Percentiles rank a stretch among this genome's conserved stretches.
Conservation (phyloP, 306 rosid species). For the Prunus davidiana region DNA sequence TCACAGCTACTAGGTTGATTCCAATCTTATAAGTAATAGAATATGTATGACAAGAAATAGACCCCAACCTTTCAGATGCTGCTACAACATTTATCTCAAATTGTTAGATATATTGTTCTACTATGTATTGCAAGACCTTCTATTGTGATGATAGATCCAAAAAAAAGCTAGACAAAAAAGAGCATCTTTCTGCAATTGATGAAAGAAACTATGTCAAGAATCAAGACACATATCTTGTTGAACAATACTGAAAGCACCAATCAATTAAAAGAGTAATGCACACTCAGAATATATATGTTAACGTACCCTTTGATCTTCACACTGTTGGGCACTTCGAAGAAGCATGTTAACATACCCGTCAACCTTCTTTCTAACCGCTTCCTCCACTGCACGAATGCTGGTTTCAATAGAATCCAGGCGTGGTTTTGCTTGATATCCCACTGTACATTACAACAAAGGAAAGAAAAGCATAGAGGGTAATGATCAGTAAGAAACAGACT, state of each 20-base stretch:
- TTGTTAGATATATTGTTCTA: background rate
- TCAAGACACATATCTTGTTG: background rate
- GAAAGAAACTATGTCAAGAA: background rate
- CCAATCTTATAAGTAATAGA: background rate
- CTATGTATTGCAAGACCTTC: background rate
- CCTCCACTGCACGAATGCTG: conserved; percentile 59
- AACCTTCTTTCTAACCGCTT: conserved; percentile 63
- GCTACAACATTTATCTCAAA: background rate
- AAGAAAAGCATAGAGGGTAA: background rate
- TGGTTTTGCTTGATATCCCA: conserved; percentile 68
- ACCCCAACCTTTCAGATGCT: background rate
- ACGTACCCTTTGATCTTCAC: conserved; percentile 50
- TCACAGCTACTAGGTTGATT: background rate
- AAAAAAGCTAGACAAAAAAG: background rate
- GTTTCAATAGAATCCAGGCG: conserved; percentile 53
- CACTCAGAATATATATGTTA: conserved; percentile 15
- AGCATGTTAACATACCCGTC: conserved; percentile 59
- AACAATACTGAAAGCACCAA: background rate
- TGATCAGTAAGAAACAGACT: background rate
- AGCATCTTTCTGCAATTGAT: background rate
- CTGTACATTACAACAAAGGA: conserved; percentile 31
- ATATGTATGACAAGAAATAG: background rate
- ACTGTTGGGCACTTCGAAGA: conserved; percentile 40
- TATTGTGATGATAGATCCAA: background rate
- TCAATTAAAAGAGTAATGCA: background rate